These are phyloP conservation scores for Inosperma sp. DNA, from an alignment of 768 basidiomycete genomes.

Conservation along the genomic window DNA sequence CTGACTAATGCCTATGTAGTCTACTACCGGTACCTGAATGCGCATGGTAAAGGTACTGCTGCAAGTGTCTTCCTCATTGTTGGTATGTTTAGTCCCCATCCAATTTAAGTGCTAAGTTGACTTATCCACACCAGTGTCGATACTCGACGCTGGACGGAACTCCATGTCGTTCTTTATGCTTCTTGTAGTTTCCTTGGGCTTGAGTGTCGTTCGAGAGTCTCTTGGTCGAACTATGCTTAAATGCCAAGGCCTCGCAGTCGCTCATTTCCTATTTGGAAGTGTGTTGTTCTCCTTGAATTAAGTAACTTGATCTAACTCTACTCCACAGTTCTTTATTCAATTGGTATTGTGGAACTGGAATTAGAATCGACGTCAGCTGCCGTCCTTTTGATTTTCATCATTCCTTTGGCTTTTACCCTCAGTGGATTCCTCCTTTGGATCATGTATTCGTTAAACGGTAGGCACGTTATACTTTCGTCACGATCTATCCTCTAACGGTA, in stretches of 20 bases:
- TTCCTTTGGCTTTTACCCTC: conserved; percentile 93
- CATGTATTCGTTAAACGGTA: conserved; percentile 83
- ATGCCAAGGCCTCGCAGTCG: conserved; percentile 74
- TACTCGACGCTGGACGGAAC: conserved; percentile 91
- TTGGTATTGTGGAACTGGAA: conserved; percentile 91
- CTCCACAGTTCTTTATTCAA: conserved; percentile 73
- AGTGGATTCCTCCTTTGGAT: conserved; percentile 97
- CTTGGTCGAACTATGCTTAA: conserved; percentile 80
- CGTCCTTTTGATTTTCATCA: conserved; percentile 81
- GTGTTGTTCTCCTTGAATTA: conserved; percentile 26
- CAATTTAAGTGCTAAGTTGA: no score
- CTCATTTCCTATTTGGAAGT: conserved; percentile 96
- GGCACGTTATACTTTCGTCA: conserved; percentile 12
- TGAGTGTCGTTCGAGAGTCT: conserved; percentile 87
- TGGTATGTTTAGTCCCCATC: conserved; percentile 53
- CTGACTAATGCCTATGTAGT: conserved; percentile 37
- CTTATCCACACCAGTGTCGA: conserved; percentile 76
- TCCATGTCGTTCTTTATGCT: conserved; percentile 95
- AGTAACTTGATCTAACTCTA: conserved; percentile 4
- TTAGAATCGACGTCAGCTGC: conserved; percentile 87
- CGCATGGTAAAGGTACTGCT: conserved; percentile 66
- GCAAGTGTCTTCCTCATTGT: conserved; percentile 92
- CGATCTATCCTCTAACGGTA: background rate
- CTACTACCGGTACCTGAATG: conserved; percentile 94
- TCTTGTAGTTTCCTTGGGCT: conserved; percentile 85